A percentile compares a stretch with the other conserved stretches of the same genome.
Evolutionary conservation across 306 rosid genomes (phyloP).

Genomic region (Gastrolobium villosum): DNA sequence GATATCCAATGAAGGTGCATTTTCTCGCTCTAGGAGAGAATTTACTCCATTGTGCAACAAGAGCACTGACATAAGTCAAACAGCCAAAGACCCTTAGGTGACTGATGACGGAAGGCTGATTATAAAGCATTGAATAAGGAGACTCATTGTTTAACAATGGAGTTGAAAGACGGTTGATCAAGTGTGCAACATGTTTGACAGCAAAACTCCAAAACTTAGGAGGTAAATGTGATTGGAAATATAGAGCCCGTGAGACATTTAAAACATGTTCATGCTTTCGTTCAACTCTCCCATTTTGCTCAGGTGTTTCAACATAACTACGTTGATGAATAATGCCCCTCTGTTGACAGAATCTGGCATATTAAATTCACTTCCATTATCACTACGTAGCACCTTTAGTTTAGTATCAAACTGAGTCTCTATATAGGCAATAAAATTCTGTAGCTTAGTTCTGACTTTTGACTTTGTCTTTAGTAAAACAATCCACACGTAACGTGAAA

Average conservation of each 20-base stretch:
- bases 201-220: background rate
- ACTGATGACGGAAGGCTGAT: too few relatives aligned
- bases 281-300: background rate
- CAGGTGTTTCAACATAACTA: background rate
- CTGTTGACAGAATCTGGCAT: too few relatives aligned
- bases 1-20: too few relatives aligned
- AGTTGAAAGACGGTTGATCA: background rate
- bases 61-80: too few relatives aligned
- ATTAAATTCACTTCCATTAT: background rate
- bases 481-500: background rate
- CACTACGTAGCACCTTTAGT: background rate
- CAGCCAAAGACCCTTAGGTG: background rate
- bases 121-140: too few relatives aligned
- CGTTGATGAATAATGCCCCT: background rate
- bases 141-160: too few relatives aligned
- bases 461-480: too few relatives aligned
- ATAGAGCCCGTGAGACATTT: background rate
- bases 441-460: too few relatives aligned
- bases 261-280: background rate
- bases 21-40: background rate
- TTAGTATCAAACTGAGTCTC: background rate
- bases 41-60: background rate
- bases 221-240: background rate
- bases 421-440: background rate
- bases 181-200: background rate